Base-by-base conservation (phyloP, 345 rosid species). In the Stellera chamaejasme region DNA sequence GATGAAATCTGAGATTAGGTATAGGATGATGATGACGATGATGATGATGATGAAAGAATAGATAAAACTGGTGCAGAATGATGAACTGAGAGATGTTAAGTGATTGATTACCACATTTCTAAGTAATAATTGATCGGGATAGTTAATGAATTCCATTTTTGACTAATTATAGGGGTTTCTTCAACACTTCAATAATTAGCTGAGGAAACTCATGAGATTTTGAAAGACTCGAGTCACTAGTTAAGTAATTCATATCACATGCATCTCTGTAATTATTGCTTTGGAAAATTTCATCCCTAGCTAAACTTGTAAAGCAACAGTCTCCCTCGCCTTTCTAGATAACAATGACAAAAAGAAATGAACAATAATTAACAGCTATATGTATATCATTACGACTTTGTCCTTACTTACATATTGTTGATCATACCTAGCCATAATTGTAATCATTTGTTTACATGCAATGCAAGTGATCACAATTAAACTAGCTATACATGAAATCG, bases 231-330 rank as follows among this genome's bases (percentile, higher is more conserved):
- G 23, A 1, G 23, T 19, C 23, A 19, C 23, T 27, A 43, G 19
- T 25, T 11, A 44, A 32, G 9, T 32, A 32, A 32, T 32, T 32
- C 39, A 32, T 8, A 32, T 32, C 39, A 32, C 46, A 27, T 61
- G 54, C 67, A 43, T 53, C 54, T 43, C 66, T 50, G 69, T 68
- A 68, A 75, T 66, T 57, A 75, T 75, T 59, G 66, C 58, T 16
- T 10, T 59, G 6, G 68, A 71, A 66, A 47, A 28, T 55, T 39
- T 25, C 13, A 16, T 59, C 42, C 5, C 39, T 32, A 5, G 9
- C 5, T 32, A 5, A 43, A 56, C 58, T 28, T 23, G 58, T 45
- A 14, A 43, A 55, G 42, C 15, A 64, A 58, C 0, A 45, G 43
- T 39, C 6, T 13, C 39, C 7, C 1, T 14, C 59, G 36, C 49